Evolutionary conservation across 306 rosid species (phyloP), one percentile per base, ranked within the genome.

Genomic region (Cicer chorassanicum): DNA sequence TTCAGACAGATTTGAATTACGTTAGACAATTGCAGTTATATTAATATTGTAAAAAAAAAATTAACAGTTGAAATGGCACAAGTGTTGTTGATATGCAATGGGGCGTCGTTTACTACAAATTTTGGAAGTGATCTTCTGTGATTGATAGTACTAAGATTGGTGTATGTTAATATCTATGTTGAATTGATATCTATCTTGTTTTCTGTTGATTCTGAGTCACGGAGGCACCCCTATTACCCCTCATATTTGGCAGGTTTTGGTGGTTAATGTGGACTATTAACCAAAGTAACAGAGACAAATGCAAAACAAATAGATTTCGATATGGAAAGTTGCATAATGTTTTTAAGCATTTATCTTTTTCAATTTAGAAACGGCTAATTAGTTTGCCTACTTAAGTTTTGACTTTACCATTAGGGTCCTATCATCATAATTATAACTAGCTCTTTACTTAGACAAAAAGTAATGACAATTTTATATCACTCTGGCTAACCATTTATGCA

Each of bases 361-460:
- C 39, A 42, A 72, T 82, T 75, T 74, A 41, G 61, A 73, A 72
- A 82, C 48, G 76, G 63, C 82, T 78, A 65, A 72, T 72, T 75
- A 9, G 73, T 76, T 80, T 85, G 72, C 81, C 73, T 74, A 49
- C 80, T 69, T 79, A 72, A 45, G 86, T 65, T 70, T 85, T 84
- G 83, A 82, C 85, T 64, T 88, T 83, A 46, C 62, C 75, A 73
- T 82, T 70, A 46, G 71, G 67, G 80, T 79, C 81, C 72, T 61
- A 9, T 82, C 65, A 73, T 80, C 60, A 87, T 87, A 56, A 88
- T 81, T 72, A 87, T 87, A 56, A 88, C 79, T 72, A 79, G 69
- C 55, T 65, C 86, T 78, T 84, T 82, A 53, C 87, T 76, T 84
- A 60, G 84, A 81, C 80, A 74, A 81, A 82, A 84, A 72, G 87